phyloP scores from a whole-genome alignment of 2,329 filamentous ascomycete genomes.

The Pseudocercospora fuligena region DNA sequence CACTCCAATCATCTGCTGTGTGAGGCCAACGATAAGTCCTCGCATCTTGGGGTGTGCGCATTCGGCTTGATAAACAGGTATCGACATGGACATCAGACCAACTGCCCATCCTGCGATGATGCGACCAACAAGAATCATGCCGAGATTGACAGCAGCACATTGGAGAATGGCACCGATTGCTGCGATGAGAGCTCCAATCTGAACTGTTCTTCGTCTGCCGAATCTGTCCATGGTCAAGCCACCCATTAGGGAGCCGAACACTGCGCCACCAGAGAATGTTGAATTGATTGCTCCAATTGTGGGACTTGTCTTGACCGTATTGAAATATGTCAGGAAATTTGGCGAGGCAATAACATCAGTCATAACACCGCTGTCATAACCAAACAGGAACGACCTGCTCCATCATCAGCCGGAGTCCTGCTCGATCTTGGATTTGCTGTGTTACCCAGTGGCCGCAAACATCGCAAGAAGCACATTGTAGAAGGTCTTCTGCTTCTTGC shows the following conservation, averaged over 20 bases:
- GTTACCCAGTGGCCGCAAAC: conserved; percentile 38
- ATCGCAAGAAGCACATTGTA: conserved; percentile 38
- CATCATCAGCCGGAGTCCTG: conserved; percentile 15
- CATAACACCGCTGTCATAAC: conserved; percentile 49
- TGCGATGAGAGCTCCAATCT: conserved; percentile 64
- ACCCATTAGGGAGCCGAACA: conserved; percentile 59
- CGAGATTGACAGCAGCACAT: conserved; percentile 59
- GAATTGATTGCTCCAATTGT: conserved; percentile 68
- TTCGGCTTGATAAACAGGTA: conserved; percentile 69
- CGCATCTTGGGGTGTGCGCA: conserved; percentile 62
- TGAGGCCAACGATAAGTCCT: conserved; percentile 62
- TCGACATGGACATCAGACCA: conserved; percentile 62
- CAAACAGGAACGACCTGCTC: conserved; percentile 49
- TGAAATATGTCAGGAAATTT: conserved; percentile 63
- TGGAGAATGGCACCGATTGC: conserved; percentile 64
- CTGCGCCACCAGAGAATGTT: conserved; percentile 64
- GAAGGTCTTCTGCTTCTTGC: conserved; percentile 24
- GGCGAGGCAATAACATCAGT: conserved; percentile 60
- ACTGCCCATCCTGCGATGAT: conserved; percentile 65
- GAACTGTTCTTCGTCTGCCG: conserved; percentile 63
- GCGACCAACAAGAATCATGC: conserved; percentile 63
- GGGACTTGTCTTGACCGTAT: conserved; percentile 54
- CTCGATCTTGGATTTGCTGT: neutral
- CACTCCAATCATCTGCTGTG: conserved; percentile 62
- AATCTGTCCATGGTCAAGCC: conserved; percentile 65